phyloP scores from a whole-genome alignment of 75 land plant genomes.

The Isoetes taiwanensis region DNA sequence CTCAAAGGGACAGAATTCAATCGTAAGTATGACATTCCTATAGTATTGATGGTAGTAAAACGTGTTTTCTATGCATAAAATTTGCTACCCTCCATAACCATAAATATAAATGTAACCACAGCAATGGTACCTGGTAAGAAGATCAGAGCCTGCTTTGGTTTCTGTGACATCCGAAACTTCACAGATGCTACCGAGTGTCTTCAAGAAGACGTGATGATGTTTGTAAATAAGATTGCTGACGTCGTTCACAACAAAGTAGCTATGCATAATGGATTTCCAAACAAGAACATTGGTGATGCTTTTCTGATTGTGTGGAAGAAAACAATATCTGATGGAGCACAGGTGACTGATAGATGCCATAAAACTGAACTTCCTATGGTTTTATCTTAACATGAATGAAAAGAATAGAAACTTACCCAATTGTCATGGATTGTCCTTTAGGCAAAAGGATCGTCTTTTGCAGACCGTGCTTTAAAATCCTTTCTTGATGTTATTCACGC shows the following conservation, averaged over 20 bases:
- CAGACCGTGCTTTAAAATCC: not conserved
- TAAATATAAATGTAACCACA: not conserved
- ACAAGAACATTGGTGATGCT: constrained; percentile 1
- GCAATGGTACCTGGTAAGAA: constrained; percentile 6
- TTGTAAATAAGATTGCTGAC: constrained; percentile 1
- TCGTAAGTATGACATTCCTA: too few relatives aligned
- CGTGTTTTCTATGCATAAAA: too few relatives aligned
- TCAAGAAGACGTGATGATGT: constrained; percentile 6
- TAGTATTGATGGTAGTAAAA: too few relatives aligned
- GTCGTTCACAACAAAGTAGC: not conserved
- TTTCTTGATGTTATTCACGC: constrained; percentile 2
- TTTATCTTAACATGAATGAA: too few relatives aligned
- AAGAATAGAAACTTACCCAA: not conserved
- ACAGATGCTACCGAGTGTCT: constrained; percentile 2
- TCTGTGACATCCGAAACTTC: constrained; percentile 1
- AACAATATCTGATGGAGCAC: constrained; percentile 1
- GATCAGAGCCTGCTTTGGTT: not conserved
- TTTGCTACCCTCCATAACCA: too few relatives aligned
- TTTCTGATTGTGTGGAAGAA: constrained; percentile 4
- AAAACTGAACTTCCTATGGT: not conserved
- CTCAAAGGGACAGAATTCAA: constrained; percentile 3
- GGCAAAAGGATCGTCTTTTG: constrained; percentile 4
- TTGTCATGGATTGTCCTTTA: not conserved
- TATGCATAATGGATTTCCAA: constrained; percentile 6
- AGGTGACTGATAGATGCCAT: not conserved